These are phyloP conservation scores for Astrocystis sublimbata DNA, from an alignment of 495 filamentous ascomycete species.

Conservation along the genomic window DNA sequence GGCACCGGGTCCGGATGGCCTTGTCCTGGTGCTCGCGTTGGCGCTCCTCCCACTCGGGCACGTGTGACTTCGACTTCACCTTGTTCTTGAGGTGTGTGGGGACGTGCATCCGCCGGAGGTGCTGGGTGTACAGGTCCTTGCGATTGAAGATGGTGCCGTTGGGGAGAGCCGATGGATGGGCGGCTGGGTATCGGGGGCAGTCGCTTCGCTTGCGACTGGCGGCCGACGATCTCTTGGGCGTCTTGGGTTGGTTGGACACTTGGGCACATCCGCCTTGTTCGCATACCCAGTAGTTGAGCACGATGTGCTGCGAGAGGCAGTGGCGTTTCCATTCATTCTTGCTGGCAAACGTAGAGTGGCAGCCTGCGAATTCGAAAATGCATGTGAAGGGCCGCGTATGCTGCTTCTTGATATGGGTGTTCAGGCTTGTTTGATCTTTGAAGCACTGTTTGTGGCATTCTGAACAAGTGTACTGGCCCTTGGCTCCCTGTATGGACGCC, in stretches of 20 bases:
- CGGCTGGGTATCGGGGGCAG: slow-evolving; percentile 35
- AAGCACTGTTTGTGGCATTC: slow-evolving; percentile 36
- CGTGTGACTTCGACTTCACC: slow-evolving; percentile 37
- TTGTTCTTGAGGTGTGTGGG: slow-evolving; percentile 46
- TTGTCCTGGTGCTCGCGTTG: slow-evolving; percentile 54
- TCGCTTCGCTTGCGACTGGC: slow-evolving; percentile 35
- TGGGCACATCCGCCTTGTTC: slow-evolving; percentile 63
- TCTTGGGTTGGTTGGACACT: slow-evolving; percentile 30
- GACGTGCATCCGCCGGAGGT: slow-evolving; percentile 82
- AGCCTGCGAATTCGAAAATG: slow-evolving; percentile 76
- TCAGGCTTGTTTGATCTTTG: slow-evolving; percentile 39
- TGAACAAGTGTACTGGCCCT: slow-evolving; percentile 24
- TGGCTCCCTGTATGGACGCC: slow-evolving; percentile 27
- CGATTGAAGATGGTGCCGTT: slow-evolving; percentile 77
- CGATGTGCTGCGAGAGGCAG: slow-evolving; percentile 77
- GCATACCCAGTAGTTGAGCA: slow-evolving; percentile 79
- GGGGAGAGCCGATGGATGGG: slow-evolving; percentile 21
- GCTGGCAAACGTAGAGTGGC: slow-evolving; percentile 69
- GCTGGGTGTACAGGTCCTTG: slow-evolving; percentile 90
- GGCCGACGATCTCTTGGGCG: slow-evolving; percentile 19
- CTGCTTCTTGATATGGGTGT: slow-evolving; percentile 53
- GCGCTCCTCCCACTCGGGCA: slow-evolving; percentile 41
- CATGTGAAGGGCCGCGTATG: slow-evolving; percentile 72
- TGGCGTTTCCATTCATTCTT: slow-evolving; percentile 98
- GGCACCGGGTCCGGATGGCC: slow-evolving; percentile 61